These are phyloP conservation scores for Kwoniella pini DNA, from an alignment of 768 basidiomycete species.

Conservation along the genomic window DNA sequence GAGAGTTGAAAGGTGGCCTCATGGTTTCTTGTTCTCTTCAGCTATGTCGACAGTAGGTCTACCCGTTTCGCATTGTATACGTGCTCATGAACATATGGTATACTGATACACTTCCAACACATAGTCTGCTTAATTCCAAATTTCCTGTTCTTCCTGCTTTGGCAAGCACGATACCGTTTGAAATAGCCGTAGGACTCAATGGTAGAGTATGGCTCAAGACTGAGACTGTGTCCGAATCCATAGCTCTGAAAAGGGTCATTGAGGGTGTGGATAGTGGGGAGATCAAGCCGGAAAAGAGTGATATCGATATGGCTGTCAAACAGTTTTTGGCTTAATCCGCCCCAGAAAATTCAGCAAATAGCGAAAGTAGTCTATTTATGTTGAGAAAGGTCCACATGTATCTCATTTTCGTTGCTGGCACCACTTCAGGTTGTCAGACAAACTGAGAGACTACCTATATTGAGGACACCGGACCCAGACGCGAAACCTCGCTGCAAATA, in stretches of 20 bases:
- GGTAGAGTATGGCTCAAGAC: slow-evolving; percentile 87
- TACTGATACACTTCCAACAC: too few species aligned
- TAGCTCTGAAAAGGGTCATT: slow-evolving; percentile 75
- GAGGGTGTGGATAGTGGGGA: slow-evolving; percentile 66
- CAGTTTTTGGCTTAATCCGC: too few species aligned
- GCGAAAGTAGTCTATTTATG: too few species aligned
- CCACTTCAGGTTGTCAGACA: too few species aligned
- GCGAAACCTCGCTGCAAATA: too few species aligned
- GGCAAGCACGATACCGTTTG: slow-evolving; percentile 79
- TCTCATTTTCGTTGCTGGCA: too few species aligned
- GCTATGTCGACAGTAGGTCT: slow-evolving; percentile 81
- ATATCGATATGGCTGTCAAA: slow-evolving; percentile 32
- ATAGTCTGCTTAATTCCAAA: slow-evolving; percentile 73
- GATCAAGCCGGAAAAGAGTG: slow-evolving; percentile 33
- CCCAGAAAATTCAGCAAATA: too few species aligned
- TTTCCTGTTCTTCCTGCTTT: slow-evolving; percentile 80
- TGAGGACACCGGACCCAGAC: too few species aligned
- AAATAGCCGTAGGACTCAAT: slow-evolving; percentile 86
- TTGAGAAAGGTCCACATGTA: too few species aligned
- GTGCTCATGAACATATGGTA: too few species aligned
- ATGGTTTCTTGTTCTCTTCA: slow-evolving; percentile 76
- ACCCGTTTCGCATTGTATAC: too few species aligned
- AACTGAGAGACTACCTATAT: too few species aligned
- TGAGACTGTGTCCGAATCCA: slow-evolving; percentile 70
- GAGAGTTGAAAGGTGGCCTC: slow-evolving; percentile 88